These are phyloP conservation scores for Ophiognomonia clavigignenti-juglandacearum DNA, from an alignment of 2,329 filamentous ascomycete genomes.

Conservation along the genomic window DNA sequence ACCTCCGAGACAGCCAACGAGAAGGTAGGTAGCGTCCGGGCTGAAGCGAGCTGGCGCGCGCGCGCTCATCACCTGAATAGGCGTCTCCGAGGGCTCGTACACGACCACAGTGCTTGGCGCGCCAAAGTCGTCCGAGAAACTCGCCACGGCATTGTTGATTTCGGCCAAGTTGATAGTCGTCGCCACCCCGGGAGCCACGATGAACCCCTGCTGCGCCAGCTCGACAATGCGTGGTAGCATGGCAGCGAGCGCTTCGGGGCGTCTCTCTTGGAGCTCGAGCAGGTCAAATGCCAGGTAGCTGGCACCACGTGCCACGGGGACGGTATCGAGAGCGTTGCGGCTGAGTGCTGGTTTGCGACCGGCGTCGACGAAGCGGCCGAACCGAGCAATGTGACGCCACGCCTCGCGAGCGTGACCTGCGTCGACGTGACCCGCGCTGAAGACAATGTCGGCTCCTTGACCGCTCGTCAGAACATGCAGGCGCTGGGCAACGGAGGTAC, in stretches of 20 bases:
- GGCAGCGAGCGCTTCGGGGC: conserved; percentile 13
- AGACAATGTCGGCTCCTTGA: conserved; percentile 18
- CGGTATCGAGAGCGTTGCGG: conserved; percentile 18
- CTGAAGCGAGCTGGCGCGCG: too few relatives aligned
- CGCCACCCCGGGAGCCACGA: neutral
- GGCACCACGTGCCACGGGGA: conserved; percentile 21
- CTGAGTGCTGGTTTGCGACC: conserved; percentile 21
- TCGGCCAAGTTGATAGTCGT: conserved; percentile 13
- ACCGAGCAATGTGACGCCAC: conserved; percentile 19
- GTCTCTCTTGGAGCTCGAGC: conserved; percentile 19
- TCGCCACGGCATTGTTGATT: conserved; percentile 17
- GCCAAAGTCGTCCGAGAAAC: conserved; percentile 18
- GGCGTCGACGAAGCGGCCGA: conserved; percentile 19
- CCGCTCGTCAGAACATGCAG: conserved; percentile 11
- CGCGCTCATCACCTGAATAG: neutral
- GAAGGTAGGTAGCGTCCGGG: conserved; percentile 25
- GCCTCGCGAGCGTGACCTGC: conserved; percentile 14
- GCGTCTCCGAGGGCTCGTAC: conserved; percentile 4
- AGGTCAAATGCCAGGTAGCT: conserved; percentile 22
- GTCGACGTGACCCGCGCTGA: conserved; percentile 15
- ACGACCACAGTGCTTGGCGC: conserved; percentile 14
- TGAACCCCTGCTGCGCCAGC: neutral
- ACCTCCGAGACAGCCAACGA: conserved; percentile 32
- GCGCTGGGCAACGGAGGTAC: neutral
- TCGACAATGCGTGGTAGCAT: neutral